A percentile compares a stretch with the other conserved stretches of the same genome.
Evolutionary conservation across 768 basidiomycete species (phyloP).

Genomic region (Leccinellum luteum): DNA sequence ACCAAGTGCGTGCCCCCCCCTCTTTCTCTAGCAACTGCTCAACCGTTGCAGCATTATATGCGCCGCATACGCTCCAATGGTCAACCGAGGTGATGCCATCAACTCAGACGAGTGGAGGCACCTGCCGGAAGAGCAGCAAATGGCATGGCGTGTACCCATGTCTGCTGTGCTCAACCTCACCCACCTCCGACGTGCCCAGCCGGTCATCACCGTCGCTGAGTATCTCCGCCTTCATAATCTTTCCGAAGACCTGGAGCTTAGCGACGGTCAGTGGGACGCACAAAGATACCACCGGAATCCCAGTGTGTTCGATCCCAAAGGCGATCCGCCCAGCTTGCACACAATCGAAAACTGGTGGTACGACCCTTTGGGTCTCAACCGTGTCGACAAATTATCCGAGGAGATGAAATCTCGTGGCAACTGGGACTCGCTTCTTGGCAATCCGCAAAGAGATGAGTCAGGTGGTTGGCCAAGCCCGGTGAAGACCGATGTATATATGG

Average conservation of each 20-base stretch:
- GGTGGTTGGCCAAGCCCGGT: slow-evolving; percentile 25
- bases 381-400: slow-evolving; percentile 37
- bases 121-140: slow-evolving; percentile 35
- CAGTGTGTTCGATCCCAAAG: slow-evolving; percentile 25
- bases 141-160: slow-evolving; percentile 37
- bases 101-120: slow-evolving; percentile 41
- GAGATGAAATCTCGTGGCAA: slow-evolving; percentile 33
- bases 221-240: slow-evolving; percentile 42
- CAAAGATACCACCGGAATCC: slow-evolving; percentile 32
- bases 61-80: slow-evolving; percentile 41
- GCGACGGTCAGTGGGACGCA: slow-evolving; percentile 39
- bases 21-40: background rate
- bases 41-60: slow-evolving; percentile 29
- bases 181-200: slow-evolving; percentile 35
- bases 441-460: slow-evolving; percentile 10
- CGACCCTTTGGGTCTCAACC: slow-evolving; percentile 34
- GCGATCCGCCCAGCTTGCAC: slow-evolving; percentile 26
- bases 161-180: slow-evolving; percentile 43
- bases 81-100: slow-evolving; percentile 44
- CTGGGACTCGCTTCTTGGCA: slow-evolving; percentile 21
- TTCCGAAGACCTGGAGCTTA: slow-evolving; percentile 32
- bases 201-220: slow-evolving; percentile 42
- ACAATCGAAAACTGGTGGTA: slow-evolving; percentile 41
- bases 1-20: slow-evolving; percentile 15
- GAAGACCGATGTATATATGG: slow-evolving; percentile 19